A percentile compares a stretch with the other conserved stretches of the same genome.
phyloP scores from a whole-genome alignment of 2,329 filamentous ascomycete genomes.

The Xylariaceae sp. region DNA sequence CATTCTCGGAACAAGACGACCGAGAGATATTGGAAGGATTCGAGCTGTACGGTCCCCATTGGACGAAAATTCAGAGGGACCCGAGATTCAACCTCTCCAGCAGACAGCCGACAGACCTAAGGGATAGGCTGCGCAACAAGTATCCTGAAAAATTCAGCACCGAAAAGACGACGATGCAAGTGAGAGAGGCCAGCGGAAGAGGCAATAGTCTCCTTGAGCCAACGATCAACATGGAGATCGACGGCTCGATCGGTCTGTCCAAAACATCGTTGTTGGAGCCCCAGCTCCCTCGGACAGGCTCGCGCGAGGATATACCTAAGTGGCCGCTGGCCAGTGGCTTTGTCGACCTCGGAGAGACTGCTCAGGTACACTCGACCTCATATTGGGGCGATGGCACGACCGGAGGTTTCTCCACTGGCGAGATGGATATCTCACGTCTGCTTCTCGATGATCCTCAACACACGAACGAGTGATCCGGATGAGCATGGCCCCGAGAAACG shows the following conservation, averaged over 20 bases:
- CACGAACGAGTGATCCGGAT: conserved; percentile 25
- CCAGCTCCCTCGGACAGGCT: conserved; percentile 37
- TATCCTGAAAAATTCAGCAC: conserved; percentile 57
- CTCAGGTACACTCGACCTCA: conserved; percentile 35
- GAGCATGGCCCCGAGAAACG: conserved; percentile 9
- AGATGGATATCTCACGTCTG: conserved; percentile 61
- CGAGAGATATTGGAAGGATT: conserved; percentile 58
- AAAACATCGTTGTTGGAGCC: conserved; percentile 38
- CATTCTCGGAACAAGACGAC: conserved; percentile 62
- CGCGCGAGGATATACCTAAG: conserved; percentile 45
- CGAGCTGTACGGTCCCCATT: conserved; percentile 56
- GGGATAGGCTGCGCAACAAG: conserved; percentile 61
- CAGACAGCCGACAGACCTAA: conserved; percentile 59
- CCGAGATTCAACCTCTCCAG: conserved; percentile 53
- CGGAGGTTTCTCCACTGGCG: conserved; percentile 40
- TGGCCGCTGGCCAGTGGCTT: conserved; percentile 36
- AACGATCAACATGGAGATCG: conserved; percentile 47
- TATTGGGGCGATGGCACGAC: conserved; percentile 43
- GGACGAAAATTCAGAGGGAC: conserved; percentile 63
- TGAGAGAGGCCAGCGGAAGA: conserved; percentile 38
- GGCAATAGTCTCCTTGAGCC: conserved; percentile 47
- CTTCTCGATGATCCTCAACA: conserved; percentile 50
- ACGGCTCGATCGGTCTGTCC: conserved; percentile 40
- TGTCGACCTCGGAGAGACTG: conserved; percentile 31
- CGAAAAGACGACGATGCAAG: conserved; percentile 50